phyloP scores from a whole-genome alignment of 129 eudicot species.

The Artemisia tridentata region DNA sequence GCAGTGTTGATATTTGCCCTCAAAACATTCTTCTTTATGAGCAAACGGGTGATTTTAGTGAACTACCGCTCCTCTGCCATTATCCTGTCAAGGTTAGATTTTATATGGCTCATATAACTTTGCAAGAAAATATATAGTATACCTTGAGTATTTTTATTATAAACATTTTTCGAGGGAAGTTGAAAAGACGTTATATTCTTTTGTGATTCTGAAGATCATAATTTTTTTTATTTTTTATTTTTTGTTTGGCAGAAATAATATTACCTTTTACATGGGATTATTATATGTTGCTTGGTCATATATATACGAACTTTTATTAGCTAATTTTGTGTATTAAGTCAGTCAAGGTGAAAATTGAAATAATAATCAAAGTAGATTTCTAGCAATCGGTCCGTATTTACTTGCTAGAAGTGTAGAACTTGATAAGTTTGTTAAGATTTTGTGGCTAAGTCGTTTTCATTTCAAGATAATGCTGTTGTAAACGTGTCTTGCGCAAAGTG shows the following conservation, averaged over 20 bases:
- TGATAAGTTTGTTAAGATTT: not conserved
- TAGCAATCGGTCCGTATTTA: not conserved
- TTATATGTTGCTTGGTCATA: not conserved
- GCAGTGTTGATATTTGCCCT: slow-evolving; percentile 65
- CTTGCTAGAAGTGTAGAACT: not conserved
- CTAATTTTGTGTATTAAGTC: not conserved
- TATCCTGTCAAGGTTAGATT: slow-evolving; percentile 83
- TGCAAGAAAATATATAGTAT: too few species aligned
- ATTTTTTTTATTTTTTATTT: too few species aligned
- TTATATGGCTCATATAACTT: not conserved
- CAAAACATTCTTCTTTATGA: slow-evolving; percentile 38
- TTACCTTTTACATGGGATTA: not conserved
- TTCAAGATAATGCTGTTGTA: not conserved
- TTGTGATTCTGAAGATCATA: too few species aligned
- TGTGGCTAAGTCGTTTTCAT: not conserved
- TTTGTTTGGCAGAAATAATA: not conserved
- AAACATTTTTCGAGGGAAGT: too few species aligned
- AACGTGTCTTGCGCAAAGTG: not conserved
- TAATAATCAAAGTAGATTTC: not conserved
- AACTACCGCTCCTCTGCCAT: slow-evolving; percentile 91
- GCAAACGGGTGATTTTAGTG: slow-evolving; percentile 78
- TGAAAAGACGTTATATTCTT: too few species aligned
- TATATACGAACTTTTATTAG: not conserved
- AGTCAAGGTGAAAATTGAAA: not conserved
- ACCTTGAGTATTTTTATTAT: too few species aligned